Conservation (phyloP, 2,329 filamentous ascomycete genomes). For the Penicillium rolfsii region DNA sequence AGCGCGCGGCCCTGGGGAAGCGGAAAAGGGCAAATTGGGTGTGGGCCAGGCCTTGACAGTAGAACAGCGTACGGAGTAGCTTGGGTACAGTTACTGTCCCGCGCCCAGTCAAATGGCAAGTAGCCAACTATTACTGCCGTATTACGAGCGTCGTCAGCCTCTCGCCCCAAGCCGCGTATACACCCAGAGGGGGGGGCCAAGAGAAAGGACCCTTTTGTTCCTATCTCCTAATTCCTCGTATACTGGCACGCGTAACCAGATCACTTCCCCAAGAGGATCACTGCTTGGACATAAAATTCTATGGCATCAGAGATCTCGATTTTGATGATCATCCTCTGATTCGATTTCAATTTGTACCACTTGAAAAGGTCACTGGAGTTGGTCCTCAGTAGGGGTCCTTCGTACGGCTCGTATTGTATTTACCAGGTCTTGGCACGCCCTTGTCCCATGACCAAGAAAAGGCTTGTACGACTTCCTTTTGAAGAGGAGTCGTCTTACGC, state of each 20-base stretch:
- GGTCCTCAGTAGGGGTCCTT: background rate
- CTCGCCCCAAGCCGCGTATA: constrained; percentile 45
- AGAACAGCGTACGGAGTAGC: background rate
- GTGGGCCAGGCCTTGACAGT: constrained; percentile 3
- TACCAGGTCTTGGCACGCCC: constrained; percentile 1
- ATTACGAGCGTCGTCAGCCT: constrained; percentile 45
- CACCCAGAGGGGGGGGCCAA: constrained; percentile 30
- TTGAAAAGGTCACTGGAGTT: background rate
- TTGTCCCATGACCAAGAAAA: constrained; percentile 1
- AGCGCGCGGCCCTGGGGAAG: constrained; percentile 9
- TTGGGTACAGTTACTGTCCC: no score
- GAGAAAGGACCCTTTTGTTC: constrained; percentile 35
- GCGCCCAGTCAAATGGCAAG: no score
- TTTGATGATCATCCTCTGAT: background rate
- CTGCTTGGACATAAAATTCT: no score
- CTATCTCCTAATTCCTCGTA: constrained; percentile 6
- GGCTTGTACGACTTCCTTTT: constrained; percentile 3
- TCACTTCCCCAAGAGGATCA: background rate
- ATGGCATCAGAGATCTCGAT: background rate
- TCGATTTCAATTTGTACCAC: background rate
- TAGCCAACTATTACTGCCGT: background rate
- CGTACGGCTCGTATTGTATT: background rate
- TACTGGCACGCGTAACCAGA: constrained; percentile 1
- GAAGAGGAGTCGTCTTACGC: background rate
- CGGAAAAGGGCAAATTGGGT: background rate